Base-by-base conservation (phyloP, 2,329 filamentous ascomycete species). In the Fusarium bactridioides region DNA sequence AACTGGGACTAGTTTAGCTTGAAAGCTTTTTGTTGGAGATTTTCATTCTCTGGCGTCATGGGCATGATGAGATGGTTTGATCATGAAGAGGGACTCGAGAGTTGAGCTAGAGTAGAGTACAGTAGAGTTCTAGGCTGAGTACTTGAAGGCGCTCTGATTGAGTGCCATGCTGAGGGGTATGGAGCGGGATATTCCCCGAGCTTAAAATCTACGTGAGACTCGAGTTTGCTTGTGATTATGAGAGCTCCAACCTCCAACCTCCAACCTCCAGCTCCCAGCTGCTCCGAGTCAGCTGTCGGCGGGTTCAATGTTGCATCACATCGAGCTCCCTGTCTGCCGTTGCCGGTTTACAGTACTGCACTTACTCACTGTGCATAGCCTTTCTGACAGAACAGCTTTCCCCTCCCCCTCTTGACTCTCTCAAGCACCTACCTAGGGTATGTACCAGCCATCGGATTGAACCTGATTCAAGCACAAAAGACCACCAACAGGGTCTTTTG, bases 21-120 rank as follows among this genome's bases (percentile, higher is more conserved):
- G 56, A 64, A 72, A 72, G 64, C 69, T 57, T 73, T 70, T 68
- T 67, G 64, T 72, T 72, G 69, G 69, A 73, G 69, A 70, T 72
- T 72, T 72, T 58, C 40, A 50, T 44, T 41, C 27, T 69, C 60
- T 59, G 45, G 62, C 63, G 65, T 68, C 65, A 68, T 68, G 56
- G 45, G 37, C 57, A 64, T 64, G 55, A 51, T 61, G 61, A n/a
- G 56, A 45, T 37, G 60, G 29, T 45, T 37, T 47, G 40, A 67
- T 48, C 62, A 68, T 68, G 64, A 67, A 37, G 38, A 25, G 33
- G 38, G 38, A 50, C 35, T 25, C 48, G 18, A 53, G 23, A 37
- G 3, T 2, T 21, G 50, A 53, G 33, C 33, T 27, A 27, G 23
- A 53, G 18, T 37, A 25, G 48, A 37, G 48, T 53, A 29, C 10